phyloP scores from a whole-genome alignment of 805 yeast species.

The Ogataea henricii region DNA sequence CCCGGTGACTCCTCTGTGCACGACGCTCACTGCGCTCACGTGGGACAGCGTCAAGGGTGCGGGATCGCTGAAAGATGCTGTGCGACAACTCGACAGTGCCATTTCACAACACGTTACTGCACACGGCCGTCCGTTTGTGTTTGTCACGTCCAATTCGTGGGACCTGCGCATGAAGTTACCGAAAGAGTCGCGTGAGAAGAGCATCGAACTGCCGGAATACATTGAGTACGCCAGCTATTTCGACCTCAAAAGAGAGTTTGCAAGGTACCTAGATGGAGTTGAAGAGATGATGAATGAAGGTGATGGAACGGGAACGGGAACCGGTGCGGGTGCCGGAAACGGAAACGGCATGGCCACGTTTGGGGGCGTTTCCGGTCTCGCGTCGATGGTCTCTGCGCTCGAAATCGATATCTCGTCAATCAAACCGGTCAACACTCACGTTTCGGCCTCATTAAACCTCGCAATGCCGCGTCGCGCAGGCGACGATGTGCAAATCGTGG shows the following conservation, averaged over 20 bases:
- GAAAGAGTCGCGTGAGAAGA: constrained; percentile 78
- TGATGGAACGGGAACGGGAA: background rate
- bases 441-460: constrained; percentile 20
- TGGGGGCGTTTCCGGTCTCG: constrained; percentile 16
- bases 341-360: too few species aligned
- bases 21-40: constrained; percentile 52
- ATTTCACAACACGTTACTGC: constrained; percentile 46
- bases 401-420: constrained; percentile 25
- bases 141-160: constrained; percentile 68
- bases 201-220: constrained; percentile 69
- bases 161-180: constrained; percentile 75
- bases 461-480: constrained; percentile 43
- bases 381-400: constrained; percentile 15
- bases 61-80: constrained; percentile 63
- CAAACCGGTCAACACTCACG: constrained; percentile 17
- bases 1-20: constrained; percentile 62
- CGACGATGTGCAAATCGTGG: constrained; percentile 47
- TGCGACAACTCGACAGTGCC: constrained; percentile 52
- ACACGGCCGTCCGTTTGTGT: constrained; percentile 53
- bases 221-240: constrained; percentile 75
- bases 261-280: constrained; percentile 64
- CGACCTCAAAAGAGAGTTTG: constrained; percentile 73
- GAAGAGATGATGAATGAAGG: background rate
- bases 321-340: background rate
- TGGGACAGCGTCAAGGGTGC: constrained; percentile 65